Conservation (phyloP, 1,284 basidiomycete species). For the Ceratobasidium sp. region DNA sequence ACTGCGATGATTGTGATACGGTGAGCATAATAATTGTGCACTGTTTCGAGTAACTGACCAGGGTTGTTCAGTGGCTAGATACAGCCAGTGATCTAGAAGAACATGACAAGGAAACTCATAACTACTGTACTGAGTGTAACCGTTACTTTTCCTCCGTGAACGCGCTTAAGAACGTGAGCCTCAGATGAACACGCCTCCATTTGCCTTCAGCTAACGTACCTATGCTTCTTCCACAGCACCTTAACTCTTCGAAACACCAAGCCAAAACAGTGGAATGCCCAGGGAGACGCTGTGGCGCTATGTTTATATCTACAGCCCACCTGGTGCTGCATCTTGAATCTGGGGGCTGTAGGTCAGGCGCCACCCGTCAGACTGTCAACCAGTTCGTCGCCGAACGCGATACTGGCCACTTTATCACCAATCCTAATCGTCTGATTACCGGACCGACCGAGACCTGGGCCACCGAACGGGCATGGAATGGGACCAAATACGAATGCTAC, state of each 20-base stretch:
- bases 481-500: constrained; percentile 63
- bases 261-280: constrained; percentile 16
- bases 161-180: constrained; percentile 13
- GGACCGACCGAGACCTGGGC: constrained; percentile 50
- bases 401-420: constrained; percentile 7
- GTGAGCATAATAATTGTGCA: background rate
- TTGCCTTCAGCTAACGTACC: background rate
- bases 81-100: background rate
- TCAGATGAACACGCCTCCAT: background rate
- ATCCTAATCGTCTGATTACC: constrained; percentile 30
- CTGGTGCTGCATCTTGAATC: constrained; percentile 29
- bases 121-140: constrained; percentile 29
- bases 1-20: constrained; percentile 8
- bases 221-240: background rate
- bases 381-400: background rate
- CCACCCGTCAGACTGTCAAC: constrained; percentile 13
- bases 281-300: constrained; percentile 7
- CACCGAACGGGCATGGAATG: constrained; percentile 61
- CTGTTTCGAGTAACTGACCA: background rate
- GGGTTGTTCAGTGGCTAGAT: constrained; percentile 9
- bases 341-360: constrained; percentile 4
- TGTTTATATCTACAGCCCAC: constrained; percentile 6
- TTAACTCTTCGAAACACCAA: constrained; percentile 15
- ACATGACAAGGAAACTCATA: constrained; percentile 23
- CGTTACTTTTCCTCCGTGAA: constrained; percentile 8